Base-by-base conservation (phyloP, 75 land plant genomes). In the Chamaecyparis obtusa region DNA sequence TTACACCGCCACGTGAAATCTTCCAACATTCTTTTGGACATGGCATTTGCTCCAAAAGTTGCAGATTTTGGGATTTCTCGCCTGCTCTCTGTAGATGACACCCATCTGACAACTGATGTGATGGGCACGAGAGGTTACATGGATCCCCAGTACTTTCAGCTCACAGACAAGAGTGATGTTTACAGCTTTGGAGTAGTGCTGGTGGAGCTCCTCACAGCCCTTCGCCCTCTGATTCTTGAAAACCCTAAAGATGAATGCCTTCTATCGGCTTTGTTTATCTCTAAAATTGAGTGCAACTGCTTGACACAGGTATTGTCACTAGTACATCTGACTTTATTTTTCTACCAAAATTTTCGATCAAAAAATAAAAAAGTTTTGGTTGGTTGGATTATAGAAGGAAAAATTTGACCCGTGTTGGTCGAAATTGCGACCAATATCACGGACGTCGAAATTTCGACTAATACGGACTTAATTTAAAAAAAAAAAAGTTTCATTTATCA, bases 131-230 rank as follows among this genome's bases (percentile, higher is more conserved):
- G 6, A 21, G 88, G 89, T 10, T 88, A 88, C 51, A 27, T 89
- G 15, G 90, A 90, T 27, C 89, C 84, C 27, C 56, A 90, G 71
- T 87, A 85, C 83, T 85, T 88, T 27, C 33, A 41, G 32, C 86
- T 90, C 27, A 90, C 87, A 13, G 89, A 87, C 10, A 88, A 85
- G 37, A 83, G 81, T 1, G 87, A 90, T n/a, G 89, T 90, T 13
- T 90, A 90, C 74, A 30, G 77, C 9, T 90, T 90, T 72, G 90
- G 90, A 0, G 86, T 90, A 82, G 90, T 90, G 7, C 30, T 90
- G 82, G 37, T 88, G 72, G 87, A 81, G 54, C 35, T 90, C 0
- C 9, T 90, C 37, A 84, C 89, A 43, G 90, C 57, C 1, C 21
- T 69, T 57, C 0, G 39, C 2, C 74, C 90, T 0, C 49, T 89